A percentile compares a stretch with the other conserved stretches of the same genome.
Evolutionary conservation across 129 eudicot species (phyloP).

Genomic region (Ambrosia trifida): DNA sequence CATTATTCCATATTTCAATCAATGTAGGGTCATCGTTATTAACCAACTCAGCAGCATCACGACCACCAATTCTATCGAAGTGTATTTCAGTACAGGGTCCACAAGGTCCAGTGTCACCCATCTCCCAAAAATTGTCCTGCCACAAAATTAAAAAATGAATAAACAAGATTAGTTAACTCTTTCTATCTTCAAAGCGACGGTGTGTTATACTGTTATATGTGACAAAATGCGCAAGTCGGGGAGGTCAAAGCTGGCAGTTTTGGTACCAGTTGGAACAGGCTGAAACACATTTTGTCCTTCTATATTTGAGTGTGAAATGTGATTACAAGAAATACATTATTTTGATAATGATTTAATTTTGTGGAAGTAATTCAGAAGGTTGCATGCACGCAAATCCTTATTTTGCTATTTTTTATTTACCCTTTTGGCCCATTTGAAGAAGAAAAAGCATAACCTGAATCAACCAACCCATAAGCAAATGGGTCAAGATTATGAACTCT

Average conservation of each 20-base stretch:
- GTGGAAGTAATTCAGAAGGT: background rate
- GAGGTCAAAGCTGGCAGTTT: background rate
- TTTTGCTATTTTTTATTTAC: background rate
- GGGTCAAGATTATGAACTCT: background rate
- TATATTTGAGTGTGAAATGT: background rate
- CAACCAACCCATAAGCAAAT: background rate
- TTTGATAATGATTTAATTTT: background rate
- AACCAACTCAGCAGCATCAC: conserved; percentile 88
- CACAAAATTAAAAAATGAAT: conserved; percentile 11
- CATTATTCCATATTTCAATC: conserved; percentile 96
- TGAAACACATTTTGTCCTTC: background rate
- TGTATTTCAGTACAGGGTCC: conserved; percentile 99
- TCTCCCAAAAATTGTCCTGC: conserved; percentile 99
- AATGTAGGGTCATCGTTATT: conserved; percentile 95
- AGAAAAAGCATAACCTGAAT: background rate
- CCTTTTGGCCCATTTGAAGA: background rate
- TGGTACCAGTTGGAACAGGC: background rate
- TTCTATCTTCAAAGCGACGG: conserved; percentile 1
- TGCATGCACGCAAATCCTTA: background rate
- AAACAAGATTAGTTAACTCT: conserved; percentile 10
- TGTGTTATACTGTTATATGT: background rate
- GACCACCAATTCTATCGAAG: conserved; percentile 87
- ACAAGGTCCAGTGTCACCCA: conserved; percentile 99
- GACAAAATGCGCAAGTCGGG: background rate
- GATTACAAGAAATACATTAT: background rate